Base-by-base conservation (phyloP, 2,329 filamentous ascomycete species). In the Alternaria viburni region DNA sequence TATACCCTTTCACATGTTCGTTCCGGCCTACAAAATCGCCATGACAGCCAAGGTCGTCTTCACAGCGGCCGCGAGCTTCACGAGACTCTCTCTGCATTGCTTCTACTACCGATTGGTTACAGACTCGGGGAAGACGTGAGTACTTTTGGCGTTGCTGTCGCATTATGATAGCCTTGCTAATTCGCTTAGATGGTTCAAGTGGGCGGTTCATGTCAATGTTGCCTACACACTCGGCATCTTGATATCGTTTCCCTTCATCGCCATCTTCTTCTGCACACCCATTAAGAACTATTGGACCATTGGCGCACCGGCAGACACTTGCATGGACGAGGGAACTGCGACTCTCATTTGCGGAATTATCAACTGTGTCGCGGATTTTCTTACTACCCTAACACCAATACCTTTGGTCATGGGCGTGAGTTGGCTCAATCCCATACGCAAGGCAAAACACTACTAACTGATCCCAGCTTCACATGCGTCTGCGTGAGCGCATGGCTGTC, bases 91-190 rank as follows among this genome's bases (percentile, higher is more conserved):
- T 0, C 71, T 84, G 9, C 79, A 83, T 32, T 80, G 74, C 66
- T 83, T 84, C 68, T 85, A 84, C 65, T 83, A 83, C 56, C 78
- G 83, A 12, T 72, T 84, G 10, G 74, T 83, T 8, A 62, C 76
- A 10, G 81, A 84, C 62, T 79, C 77, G n/a, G 77, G 76, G 76
- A 52, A 68, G 36, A 21, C 23, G 62, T 65, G 44, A 54, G 62
- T 47, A 3, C 3, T 6, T 2, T 17, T 1, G 36, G 36, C 8
- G 4, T 36, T 8, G 13, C 15, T 36, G 1, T 3, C 3, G 32
- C 8, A 3, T 41, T 2, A 0, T 0, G 2, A 41, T 2, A 41
- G 36, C n/a, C 9, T 17, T 41, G 36, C 36, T 41, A 3, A 30
- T 23, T 23, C 11, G 13, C 1, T 15, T 51, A 63, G 54, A 1